These are phyloP conservation scores for Spergularia marina DNA, from an alignment of 148 eudicot genomes.

Conservation along the genomic window DNA sequence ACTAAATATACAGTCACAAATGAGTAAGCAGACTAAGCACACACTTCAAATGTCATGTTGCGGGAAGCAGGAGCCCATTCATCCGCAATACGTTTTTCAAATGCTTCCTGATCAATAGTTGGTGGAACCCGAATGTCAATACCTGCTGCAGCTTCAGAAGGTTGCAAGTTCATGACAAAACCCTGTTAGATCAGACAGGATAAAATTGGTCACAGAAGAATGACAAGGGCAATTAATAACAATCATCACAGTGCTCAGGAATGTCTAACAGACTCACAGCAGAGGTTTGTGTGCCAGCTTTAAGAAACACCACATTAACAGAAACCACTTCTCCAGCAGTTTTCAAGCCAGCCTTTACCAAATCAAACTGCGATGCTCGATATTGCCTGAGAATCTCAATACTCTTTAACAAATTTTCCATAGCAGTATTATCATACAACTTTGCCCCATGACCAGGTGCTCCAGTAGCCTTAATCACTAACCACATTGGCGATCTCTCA, in stretches of 20 bases:
- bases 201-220: not conserved
- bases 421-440: conserved; percentile 76
- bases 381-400: conserved; percentile 70
- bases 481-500: conserved; percentile 85
- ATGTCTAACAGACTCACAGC: conserved; percentile 40
- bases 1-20: too few relatives aligned
- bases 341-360: conserved; percentile 75
- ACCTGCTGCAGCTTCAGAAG: conserved; percentile 93
- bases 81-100: conserved; percentile 68
- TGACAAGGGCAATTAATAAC: too few relatives aligned
- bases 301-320: conserved; percentile 73
- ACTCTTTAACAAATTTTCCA: conserved; percentile 82
- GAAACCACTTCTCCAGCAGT: conserved; percentile 82
- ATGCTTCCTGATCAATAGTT: conserved; percentile 55
- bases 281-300: conserved; percentile 85
- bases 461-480: conserved; percentile 79
- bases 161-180: conserved; percentile 92
- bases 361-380: conserved; percentile 76
- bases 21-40: not conserved
- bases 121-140: conserved; percentile 93
- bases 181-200: conserved; percentile 47
- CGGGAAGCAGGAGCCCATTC: conserved; percentile 95
- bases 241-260: not conserved
- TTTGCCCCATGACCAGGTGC: conserved; percentile 93
- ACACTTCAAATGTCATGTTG: conserved; percentile 90